A percentile compares a stretch with the other conserved stretches of the same genome.
phyloP scores from a whole-genome alignment of 169 alveolate species.

The Cyclospora cayetanensis region DNA sequence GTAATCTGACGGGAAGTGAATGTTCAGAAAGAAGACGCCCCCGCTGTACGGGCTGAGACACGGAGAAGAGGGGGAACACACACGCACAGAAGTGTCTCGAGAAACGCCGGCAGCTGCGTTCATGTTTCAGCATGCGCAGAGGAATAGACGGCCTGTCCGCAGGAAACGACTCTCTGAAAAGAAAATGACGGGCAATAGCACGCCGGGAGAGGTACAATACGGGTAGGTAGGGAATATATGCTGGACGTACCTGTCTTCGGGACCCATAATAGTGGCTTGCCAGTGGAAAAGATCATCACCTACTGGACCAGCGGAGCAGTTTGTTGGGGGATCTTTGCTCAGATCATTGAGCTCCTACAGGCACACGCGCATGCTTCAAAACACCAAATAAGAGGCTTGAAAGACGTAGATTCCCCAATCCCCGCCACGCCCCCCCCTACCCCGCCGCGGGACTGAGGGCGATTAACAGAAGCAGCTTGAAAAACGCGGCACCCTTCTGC shows the following conservation, averaged over 20 bases:
- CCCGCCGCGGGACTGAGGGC: not conserved
- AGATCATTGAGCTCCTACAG: slow-evolving; percentile 96
- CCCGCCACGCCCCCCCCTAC: not conserved
- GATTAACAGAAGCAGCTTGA: not conserved
- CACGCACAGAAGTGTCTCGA: not conserved
- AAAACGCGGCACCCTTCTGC: too few species aligned
- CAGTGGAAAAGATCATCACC: slow-evolving; percentile 98
- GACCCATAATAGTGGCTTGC: slow-evolving; percentile 99
- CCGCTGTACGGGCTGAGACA: slow-evolving; percentile 93
- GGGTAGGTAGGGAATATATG: slow-evolving; percentile 11
- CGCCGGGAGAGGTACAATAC: too few species aligned
- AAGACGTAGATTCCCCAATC: not conserved
- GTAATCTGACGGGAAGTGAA: slow-evolving; percentile 99
- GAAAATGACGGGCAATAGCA: not conserved
- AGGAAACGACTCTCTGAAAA: not conserved
- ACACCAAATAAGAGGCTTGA: not conserved
- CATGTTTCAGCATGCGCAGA: slow-evolving; percentile 5
- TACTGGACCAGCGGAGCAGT: slow-evolving; percentile 98
- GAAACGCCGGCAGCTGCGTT: not conserved
- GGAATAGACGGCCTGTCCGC: not conserved
- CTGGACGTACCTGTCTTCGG: slow-evolving; percentile 91
- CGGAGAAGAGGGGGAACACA: not conserved
- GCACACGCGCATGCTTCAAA: not conserved
- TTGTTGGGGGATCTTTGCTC: slow-evolving; percentile 98
- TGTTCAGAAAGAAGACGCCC: slow-evolving; percentile 98